Evolutionary conservation across 768 basidiomycete species (phyloP).

Genomic region (Clathrus columnatus): DNA sequence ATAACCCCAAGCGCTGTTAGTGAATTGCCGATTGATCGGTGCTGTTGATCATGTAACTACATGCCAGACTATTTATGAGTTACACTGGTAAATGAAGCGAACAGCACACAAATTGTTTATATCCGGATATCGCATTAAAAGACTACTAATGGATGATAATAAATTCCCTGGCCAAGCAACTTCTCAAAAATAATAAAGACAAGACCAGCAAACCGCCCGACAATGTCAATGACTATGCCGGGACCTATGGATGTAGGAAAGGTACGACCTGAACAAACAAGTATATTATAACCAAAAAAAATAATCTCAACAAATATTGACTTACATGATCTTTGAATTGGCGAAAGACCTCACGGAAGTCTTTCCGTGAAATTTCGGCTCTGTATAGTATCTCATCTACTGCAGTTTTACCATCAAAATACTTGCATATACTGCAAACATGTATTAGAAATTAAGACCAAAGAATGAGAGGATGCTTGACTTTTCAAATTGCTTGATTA

Average conservation of each 20-base stretch:
- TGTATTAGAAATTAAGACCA: not conserved
- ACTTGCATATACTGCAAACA: conserved; percentile 68
- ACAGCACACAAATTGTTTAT: no score
- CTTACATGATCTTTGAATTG: conserved; percentile 85
- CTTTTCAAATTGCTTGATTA: conserved; percentile 72
- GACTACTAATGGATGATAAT: no score
- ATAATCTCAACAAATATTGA: conserved; percentile 1
- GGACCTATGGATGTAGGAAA: conserved; percentile 2
- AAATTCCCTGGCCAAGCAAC: no score
- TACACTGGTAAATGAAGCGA: no score
- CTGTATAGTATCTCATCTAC: conserved; percentile 92
- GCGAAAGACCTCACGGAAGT: conserved; percentile 74
- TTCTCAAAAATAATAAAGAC: no score
- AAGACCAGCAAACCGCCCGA: no score
- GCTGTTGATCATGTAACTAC: no score
- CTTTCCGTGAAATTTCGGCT: conserved; percentile 76
- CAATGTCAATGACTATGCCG: not conserved
- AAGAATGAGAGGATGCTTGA: conserved; percentile 29
- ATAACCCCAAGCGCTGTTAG: no score
- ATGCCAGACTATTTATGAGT: no score
- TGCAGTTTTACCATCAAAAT: conserved; percentile 86
- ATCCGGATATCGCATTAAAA: no score
- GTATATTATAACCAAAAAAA: not conserved
- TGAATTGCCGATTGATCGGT: no score
- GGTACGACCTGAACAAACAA: not conserved